Percentiles rank a stretch among this genome's conserved stretches.
These are phyloP conservation scores for Lotmaria passim DNA, from an alignment of 208 protist genomes.

Conservation along the genomic window DNA sequence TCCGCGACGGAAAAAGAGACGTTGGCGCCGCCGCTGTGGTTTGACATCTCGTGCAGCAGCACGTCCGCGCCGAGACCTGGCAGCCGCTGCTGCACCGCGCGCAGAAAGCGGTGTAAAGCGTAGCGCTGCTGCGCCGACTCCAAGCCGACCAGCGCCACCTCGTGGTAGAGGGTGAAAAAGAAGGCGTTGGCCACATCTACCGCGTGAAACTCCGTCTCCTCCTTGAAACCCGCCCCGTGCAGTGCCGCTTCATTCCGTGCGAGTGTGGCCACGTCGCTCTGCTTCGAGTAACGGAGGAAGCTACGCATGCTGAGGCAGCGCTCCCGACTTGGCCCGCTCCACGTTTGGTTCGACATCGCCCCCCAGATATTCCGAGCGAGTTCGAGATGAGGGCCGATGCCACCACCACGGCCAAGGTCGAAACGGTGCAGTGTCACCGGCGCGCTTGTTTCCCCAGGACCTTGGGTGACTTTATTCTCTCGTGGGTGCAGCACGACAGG, in stretches of 20 bases:
- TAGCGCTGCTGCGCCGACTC: conserved; percentile 20
- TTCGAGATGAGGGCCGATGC: conserved; percentile 5
- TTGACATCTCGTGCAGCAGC: conserved; percentile 37
- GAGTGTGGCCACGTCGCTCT: not conserved
- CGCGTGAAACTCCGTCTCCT: conserved; percentile 38
- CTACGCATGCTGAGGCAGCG: conserved; percentile 29
- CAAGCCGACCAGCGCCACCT: conserved; percentile 53
- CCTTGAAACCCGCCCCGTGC: conserved; percentile 29
- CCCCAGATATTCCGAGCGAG: conserved; percentile 16
- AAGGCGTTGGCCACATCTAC: conserved; percentile 67
- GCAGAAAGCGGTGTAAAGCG: conserved; percentile 55
- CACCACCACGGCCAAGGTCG: conserved; percentile 5
- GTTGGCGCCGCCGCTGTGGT: not conserved
- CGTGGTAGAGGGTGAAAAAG: conserved; percentile 64
- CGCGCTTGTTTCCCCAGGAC: not conserved
- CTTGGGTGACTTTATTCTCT: not conserved
- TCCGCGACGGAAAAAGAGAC: conserved; percentile 18
- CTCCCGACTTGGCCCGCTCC: conserved; percentile 5
- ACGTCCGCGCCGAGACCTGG: conserved; percentile 43
- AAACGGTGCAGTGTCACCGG: conserved; percentile 7
- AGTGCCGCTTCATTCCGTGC: not conserved
- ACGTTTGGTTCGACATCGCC: not conserved
- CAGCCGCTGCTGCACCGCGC: conserved; percentile 40
- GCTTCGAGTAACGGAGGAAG: conserved; percentile 26
- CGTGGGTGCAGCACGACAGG: conserved; percentile 6